Conservation (phyloP, 805 yeast species). For the Zygotorulaspora florentina region DNA sequence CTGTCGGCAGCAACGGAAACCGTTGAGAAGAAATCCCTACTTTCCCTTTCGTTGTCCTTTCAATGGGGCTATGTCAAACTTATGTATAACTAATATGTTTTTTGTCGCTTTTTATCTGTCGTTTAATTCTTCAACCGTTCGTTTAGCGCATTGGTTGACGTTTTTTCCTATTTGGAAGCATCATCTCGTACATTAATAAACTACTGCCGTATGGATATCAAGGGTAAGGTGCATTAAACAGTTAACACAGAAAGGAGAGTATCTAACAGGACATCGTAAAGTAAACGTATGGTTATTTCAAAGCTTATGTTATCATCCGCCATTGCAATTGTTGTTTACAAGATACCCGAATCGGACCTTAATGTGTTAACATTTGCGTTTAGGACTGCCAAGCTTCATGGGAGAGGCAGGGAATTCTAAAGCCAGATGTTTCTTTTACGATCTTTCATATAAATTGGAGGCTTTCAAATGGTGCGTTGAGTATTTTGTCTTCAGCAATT, state of each 20-base stretch:
- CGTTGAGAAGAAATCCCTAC: too few relatives aligned
- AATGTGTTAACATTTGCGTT: background rate
- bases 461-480: background rate
- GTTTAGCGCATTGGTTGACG: background rate
- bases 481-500: background rate
- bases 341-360: background rate
- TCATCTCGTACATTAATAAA: background rate
- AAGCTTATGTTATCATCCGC: too few relatives aligned
- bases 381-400: background rate
- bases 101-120: background rate
- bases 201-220: background rate
- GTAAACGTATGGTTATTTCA: background rate
- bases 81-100: background rate
- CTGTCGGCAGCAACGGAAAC: too few relatives aligned
- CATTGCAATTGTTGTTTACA: background rate
- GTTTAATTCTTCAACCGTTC: background rate
- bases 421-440: background rate
- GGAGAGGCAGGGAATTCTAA: background rate
- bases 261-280: background rate
- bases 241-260: background rate
- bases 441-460: background rate
- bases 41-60: too few relatives aligned
- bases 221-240: background rate
- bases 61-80: too few relatives aligned
- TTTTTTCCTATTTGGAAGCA: background rate